Conservation (phyloP, 2,329 filamentous ascomycete genomes). For the Xylariaceae sp. region DNA sequence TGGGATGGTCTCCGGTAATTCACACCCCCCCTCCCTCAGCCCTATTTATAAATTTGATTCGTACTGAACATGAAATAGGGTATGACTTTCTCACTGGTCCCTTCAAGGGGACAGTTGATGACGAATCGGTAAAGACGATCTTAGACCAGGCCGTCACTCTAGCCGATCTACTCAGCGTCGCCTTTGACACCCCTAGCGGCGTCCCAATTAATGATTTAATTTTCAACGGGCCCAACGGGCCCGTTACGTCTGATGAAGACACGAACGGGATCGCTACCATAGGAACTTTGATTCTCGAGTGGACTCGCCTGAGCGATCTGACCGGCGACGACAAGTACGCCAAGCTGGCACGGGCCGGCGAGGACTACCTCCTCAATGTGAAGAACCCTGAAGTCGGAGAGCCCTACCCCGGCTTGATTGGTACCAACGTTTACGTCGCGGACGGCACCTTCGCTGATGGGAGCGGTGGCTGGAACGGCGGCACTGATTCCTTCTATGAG, state of each 20-base stretch:
- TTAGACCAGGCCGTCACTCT: constrained; percentile 72
- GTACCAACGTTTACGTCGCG: constrained; percentile 68
- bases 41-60: too few species aligned
- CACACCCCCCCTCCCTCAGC: background rate
- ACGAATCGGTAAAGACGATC: constrained; percentile 61
- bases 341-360: constrained; percentile 68
- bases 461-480: constrained; percentile 77
- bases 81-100: constrained; percentile 78
- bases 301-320: constrained; percentile 80
- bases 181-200: constrained; percentile 78
- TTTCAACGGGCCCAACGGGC: constrained; percentile 41
- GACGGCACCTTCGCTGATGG: constrained; percentile 73
- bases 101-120: constrained; percentile 55
- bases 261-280: constrained; percentile 78
- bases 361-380: constrained; percentile 74
- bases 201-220: constrained; percentile 74
- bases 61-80: constrained; percentile 45
- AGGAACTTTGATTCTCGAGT: constrained; percentile 83
- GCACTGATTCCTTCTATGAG: constrained; percentile 84
- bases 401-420: constrained; percentile 79
- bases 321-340: constrained; percentile 72
- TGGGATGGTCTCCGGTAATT: constrained; percentile 74
- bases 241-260: constrained; percentile 38
- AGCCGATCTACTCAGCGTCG: constrained; percentile 75
- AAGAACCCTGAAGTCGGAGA: constrained; percentile 63